A percentile compares a stretch with the other conserved stretches of the same genome.
These are phyloP conservation scores for Sarocladium brachiariae DNA, from an alignment of 2,329 filamentous ascomycete species.

Conservation along the genomic window DNA sequence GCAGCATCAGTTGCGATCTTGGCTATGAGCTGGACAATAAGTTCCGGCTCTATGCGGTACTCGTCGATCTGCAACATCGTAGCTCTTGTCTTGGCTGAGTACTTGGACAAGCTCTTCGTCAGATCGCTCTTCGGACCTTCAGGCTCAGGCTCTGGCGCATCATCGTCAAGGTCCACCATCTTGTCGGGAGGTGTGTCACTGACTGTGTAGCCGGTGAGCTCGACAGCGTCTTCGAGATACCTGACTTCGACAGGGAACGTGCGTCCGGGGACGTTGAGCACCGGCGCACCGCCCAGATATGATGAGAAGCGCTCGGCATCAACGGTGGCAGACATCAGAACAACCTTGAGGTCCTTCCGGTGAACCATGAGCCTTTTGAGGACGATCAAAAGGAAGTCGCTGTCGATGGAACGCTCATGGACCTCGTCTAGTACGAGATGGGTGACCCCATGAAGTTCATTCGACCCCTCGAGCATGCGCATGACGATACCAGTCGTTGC, in stretches of 20 bases:
- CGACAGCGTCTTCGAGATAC: conserved; percentile 88
- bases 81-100: conserved; percentile 68
- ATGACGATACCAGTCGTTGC: conserved; percentile 93
- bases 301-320: conserved; percentile 86
- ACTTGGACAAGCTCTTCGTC: conserved; percentile 60
- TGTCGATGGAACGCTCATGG: conserved; percentile 93
- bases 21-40: conserved; percentile 73
- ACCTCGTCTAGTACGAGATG: conserved; percentile 97
- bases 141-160: conserved; percentile 41
- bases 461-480: conserved; percentile 88
- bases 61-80: conserved; percentile 77
- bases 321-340: conserved; percentile 96
- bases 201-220: conserved; percentile 68
- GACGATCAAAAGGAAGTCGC: conserved; percentile 90
- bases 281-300: conserved; percentile 78
- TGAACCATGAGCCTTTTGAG: conserved; percentile 72
- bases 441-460: conserved; percentile 81
- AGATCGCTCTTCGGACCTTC: conserved; percentile 50
- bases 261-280: conserved; percentile 84
- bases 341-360: conserved; percentile 78
- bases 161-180: conserved; percentile 58
- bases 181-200: conserved; percentile 38
- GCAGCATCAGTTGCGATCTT: conserved; percentile 64
- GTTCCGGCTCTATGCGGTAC: conserved; percentile 82
- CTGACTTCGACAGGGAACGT: conserved; percentile 87